These are phyloP conservation scores for Chytridiales sp. DNA, from an alignment of 371 early-diverging fungal species.

Conservation along the genomic window DNA sequence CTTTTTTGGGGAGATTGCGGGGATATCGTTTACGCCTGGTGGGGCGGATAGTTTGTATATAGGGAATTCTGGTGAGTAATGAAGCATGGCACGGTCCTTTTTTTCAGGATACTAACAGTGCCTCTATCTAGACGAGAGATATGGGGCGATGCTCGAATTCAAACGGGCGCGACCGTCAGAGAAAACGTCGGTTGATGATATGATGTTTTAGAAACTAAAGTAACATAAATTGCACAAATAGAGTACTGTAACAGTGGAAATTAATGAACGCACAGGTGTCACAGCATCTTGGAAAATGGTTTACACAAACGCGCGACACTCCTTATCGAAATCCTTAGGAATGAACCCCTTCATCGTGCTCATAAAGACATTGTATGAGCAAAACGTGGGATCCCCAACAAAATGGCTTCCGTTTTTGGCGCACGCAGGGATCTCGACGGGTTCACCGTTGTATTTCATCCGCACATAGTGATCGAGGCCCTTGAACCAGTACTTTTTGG, in stretches of 20 bases:
- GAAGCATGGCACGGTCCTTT: not conserved
- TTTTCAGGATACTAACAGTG: not conserved
- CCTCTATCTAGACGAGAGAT: slow-evolving; percentile 6
- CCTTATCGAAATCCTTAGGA: slow-evolving; percentile 54
- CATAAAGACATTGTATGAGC: slow-evolving; percentile 72
- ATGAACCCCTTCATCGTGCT: slow-evolving; percentile 57
- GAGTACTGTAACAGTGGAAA: too few relatives aligned
- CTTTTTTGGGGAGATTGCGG: slow-evolving; percentile 82
- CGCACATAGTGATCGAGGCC: slow-evolving; percentile 61
- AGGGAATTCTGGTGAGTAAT: slow-evolving; percentile 50
- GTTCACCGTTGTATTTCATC: slow-evolving; percentile 66
- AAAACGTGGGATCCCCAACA: slow-evolving; percentile 57
- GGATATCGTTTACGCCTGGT: slow-evolving; percentile 55
- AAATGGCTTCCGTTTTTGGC: slow-evolving; percentile 51
- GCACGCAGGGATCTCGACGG: slow-evolving; percentile 63
- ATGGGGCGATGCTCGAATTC: slow-evolving; percentile 28
- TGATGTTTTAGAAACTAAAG: slow-evolving; percentile 9
- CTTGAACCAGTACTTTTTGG: not conserved
- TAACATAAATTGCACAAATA: too few relatives aligned
- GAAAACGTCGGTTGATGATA: slow-evolving; percentile 1
- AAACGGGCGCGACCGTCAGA: not conserved
- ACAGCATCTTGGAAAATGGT: not conserved
- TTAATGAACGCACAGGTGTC: slow-evolving; percentile 1
- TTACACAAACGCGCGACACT: slow-evolving; percentile 14
- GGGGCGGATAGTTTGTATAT: slow-evolving; percentile 60